phyloP scores from a whole-genome alignment of 2,329 filamentous ascomycete genomes.

The Hortaea sp. region DNA sequence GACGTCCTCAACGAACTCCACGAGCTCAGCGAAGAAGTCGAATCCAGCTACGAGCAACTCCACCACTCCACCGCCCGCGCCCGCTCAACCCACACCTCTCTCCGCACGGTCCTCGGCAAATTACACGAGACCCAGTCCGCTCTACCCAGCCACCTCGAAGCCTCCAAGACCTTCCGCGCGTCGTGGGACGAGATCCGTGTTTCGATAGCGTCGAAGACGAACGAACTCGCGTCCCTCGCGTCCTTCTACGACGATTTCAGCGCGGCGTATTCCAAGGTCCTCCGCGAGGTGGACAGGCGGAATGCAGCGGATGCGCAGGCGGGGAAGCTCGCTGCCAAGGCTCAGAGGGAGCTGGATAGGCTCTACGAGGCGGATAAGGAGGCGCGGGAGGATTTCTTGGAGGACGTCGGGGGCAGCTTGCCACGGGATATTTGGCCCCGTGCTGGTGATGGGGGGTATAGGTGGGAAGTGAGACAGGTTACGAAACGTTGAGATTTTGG shows the following conservation, averaged over 20 bases:
- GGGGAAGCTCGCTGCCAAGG: constrained; percentile 63
- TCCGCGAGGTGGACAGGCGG: constrained; percentile 74
- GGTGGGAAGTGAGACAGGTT: constrained; percentile 13
- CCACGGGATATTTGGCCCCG: constrained; percentile 39
- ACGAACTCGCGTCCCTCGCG: constrained; percentile 66
- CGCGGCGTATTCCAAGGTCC: constrained; percentile 70
- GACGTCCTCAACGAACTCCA: constrained; percentile 59
- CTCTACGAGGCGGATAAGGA: constrained; percentile 57
- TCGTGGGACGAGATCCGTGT: constrained; percentile 67
- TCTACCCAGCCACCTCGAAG: constrained; percentile 54
- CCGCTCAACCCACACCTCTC: constrained; percentile 45
- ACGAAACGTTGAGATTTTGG: no score
- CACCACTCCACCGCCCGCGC: constrained; percentile 52
- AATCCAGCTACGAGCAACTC: constrained; percentile 56
- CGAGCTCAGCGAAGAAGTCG: constrained; percentile 67
- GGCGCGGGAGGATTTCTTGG: constrained; percentile 67
- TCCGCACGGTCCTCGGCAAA: constrained; percentile 53
- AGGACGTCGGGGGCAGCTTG: constrained; percentile 75
- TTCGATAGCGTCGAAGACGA: constrained; percentile 56
- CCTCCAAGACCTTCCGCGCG: constrained; percentile 52
- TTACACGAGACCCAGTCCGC: constrained; percentile 59
- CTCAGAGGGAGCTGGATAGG: constrained; percentile 64
- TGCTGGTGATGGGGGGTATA: constrained; percentile 11
- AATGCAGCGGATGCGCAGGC: constrained; percentile 64
- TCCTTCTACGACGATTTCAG: constrained; percentile 84